Percentiles rank a stretch among this genome's conserved stretches.
These are phyloP conservation scores for Myxozyma mucilagina DNA, from an alignment of 805 yeast species.

Conservation along the genomic window DNA sequence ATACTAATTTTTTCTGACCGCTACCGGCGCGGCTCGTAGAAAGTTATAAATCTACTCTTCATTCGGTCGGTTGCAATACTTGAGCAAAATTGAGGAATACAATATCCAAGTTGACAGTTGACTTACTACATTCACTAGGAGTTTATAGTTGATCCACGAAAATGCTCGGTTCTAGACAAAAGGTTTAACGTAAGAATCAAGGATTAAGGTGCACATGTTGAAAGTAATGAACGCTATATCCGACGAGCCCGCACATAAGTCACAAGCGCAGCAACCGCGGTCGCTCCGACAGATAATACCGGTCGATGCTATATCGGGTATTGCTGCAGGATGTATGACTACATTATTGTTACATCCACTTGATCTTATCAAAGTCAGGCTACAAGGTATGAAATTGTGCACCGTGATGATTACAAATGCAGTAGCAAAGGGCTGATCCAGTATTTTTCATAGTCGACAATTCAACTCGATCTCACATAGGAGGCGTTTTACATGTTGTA, in stretches of 20 bases:
- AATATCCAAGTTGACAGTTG: neutral
- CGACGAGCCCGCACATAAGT: neutral
- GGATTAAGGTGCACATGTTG: too few relatives aligned
- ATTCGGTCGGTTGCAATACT: neutral
- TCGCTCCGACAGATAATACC: neutral
- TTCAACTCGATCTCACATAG: constrained; percentile 3
- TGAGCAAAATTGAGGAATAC: too few relatives aligned
- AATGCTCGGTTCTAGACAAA: too few relatives aligned
- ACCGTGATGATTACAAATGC: neutral
- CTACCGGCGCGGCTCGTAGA: neutral
- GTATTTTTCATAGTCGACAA: constrained; percentile 10
- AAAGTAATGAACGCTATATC: neutral
- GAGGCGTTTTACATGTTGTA: constrained; percentile 12
- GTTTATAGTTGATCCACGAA: too few relatives aligned
- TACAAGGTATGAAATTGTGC: constrained; percentile 50
- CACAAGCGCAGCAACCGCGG: neutral
- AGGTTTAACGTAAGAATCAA: too few relatives aligned
- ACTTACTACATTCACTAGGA: too few relatives aligned
- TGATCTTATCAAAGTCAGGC: constrained; percentile 77
- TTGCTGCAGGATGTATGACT: constrained; percentile 77
- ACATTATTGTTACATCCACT: constrained; percentile 86
- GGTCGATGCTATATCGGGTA: constrained; percentile 64
- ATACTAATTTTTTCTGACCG: neutral
- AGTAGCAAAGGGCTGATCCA: neutral
- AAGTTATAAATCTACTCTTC: neutral